Evolutionary conservation across 2,329 filamentous ascomycete genomes (phyloP).

Genomic region (Microdochium trichocladiopsis): DNA sequence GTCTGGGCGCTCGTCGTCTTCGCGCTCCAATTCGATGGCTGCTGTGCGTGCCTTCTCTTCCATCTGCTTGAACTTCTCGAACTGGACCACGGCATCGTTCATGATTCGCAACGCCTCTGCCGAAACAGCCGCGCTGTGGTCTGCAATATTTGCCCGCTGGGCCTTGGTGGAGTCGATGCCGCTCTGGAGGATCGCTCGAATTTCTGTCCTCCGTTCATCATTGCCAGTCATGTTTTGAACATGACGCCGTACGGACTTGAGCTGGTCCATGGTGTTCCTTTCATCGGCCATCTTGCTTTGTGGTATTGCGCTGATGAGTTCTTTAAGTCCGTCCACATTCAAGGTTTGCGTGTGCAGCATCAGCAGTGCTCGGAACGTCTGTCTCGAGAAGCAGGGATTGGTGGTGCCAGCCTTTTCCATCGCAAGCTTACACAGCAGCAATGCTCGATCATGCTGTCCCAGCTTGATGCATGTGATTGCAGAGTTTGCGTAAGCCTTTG

Average conservation of each 20-base stretch:
- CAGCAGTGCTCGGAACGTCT: constrained; percentile 13
- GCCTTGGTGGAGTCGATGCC: constrained; percentile 5
- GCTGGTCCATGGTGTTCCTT: constrained; percentile 8
- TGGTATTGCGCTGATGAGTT: constrained; percentile 12
- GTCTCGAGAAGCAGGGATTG: constrained; percentile 17
- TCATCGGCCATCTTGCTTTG: constrained; percentile 12
- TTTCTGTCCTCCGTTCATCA: background rate
- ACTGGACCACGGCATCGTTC: constrained; percentile 8
- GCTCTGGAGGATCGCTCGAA: constrained; percentile 9
- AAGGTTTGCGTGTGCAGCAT: constrained; percentile 12
- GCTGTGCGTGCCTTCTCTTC: background rate
- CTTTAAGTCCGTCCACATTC: constrained; percentile 11
- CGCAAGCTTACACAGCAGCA: constrained; percentile 18
- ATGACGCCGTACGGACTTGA: constrained; percentile 11
- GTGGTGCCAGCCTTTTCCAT: constrained; percentile 11
- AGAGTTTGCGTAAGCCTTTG: constrained; percentile 16
- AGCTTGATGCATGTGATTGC: constrained; percentile 13
- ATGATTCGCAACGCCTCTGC: constrained; percentile 17
- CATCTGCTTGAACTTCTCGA: background rate
- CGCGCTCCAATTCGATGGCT: background rate
- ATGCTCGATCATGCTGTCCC: constrained; percentile 12
- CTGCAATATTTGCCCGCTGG: constrained; percentile 7
- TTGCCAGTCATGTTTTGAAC: constrained; percentile 5
- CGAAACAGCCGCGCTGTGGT: constrained; percentile 10
- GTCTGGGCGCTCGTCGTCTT: background rate